Percentiles rank a stretch among this genome's conserved stretches.
Evolutionary conservation across 2,329 filamentous ascomycete genomes (phyloP).

Genomic region (Alternaria postmessia): DNA sequence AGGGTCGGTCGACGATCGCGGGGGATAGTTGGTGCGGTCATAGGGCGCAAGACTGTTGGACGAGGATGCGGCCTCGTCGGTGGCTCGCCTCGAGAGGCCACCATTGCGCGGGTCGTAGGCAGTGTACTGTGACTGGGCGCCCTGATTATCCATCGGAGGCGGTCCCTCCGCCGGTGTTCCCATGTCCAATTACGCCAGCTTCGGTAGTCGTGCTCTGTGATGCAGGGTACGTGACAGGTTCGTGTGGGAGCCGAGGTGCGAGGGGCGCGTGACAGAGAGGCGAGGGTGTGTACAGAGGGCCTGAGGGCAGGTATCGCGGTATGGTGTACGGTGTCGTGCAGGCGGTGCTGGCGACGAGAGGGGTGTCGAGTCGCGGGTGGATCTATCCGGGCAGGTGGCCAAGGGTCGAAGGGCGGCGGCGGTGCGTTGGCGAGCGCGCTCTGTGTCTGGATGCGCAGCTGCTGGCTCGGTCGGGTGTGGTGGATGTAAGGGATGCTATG

Average conservation of each 20-base stretch:
- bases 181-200: slow-evolving; percentile 43
- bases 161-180: slow-evolving; percentile 47
- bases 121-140: slow-evolving; percentile 35
- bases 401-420: slow-evolving; percentile 7
- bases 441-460: slow-evolving; percentile 17
- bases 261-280: slow-evolving; percentile 14
- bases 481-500: slow-evolving; percentile 15
- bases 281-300: slow-evolving; percentile 3
- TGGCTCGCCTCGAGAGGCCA: slow-evolving; percentile 41
- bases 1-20: slow-evolving; percentile 42
- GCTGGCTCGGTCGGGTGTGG: slow-evolving; percentile 18
- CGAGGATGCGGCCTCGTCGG: slow-evolving; percentile 38
- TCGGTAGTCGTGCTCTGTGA: slow-evolving; percentile 14
- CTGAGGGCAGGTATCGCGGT: slow-evolving; percentile 5
- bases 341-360: slow-evolving; percentile 2
- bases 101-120: slow-evolving; percentile 44
- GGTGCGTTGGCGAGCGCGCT: slow-evolving; percentile 24
- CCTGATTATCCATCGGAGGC: slow-evolving; percentile 46
- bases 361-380: slow-evolving; percentile 3
- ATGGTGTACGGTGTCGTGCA: neutral
- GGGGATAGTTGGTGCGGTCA: slow-evolving; percentile 31
- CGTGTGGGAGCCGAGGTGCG: slow-evolving; percentile 18
- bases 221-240: slow-evolving; percentile 7
- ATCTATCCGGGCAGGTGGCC: slow-evolving; percentile 4
- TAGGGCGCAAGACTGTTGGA: slow-evolving; percentile 36